Conservation (phyloP, 805 yeast genomes). For the Saturnispora halmiae region DNA sequence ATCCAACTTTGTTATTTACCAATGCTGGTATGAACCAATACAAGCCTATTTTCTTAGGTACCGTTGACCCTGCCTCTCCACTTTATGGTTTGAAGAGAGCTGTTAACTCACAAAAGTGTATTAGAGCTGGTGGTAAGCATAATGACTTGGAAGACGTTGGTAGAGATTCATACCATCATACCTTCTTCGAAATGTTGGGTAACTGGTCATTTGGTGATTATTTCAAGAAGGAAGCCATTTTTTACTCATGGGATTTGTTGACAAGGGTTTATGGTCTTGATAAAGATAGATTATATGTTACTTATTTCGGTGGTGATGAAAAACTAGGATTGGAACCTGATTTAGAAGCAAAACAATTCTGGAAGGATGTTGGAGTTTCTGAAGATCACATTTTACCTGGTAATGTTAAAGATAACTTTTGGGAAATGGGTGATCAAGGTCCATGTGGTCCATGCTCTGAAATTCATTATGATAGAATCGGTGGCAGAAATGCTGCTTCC, state of each 20-base stretch:
- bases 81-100: conserved; percentile 81
- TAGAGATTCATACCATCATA: conserved; percentile 94
- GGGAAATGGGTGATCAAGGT: conserved; percentile 99
- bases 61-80: conserved; percentile 90
- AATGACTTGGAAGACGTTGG: conserved; percentile 98
- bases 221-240: conserved; percentile 89
- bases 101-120: conserved; percentile 93
- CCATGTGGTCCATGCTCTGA: conserved; percentile 99
- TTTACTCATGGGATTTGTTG: conserved; percentile 83
- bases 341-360: conserved; percentile 79
- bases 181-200: conserved; percentile 98
- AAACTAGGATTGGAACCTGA: conserved; percentile 81
- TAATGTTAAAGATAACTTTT: conserved; percentile 81
- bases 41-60: conserved; percentile 94
- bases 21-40: conserved; percentile 99
- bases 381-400: conserved; percentile 95
- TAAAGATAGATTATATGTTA: conserved; percentile 76
- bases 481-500: conserved; percentile 90
- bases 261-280: conserved; percentile 78
- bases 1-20: conserved; percentile 92
- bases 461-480: conserved; percentile 94
- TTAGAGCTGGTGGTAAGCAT: conserved; percentile 99
- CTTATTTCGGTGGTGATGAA: conserved; percentile 92
- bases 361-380: conserved; percentile 82
- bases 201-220: conserved; percentile 99